Conservation (phyloP, 306 rosid species). For the Datisca glomerata region DNA sequence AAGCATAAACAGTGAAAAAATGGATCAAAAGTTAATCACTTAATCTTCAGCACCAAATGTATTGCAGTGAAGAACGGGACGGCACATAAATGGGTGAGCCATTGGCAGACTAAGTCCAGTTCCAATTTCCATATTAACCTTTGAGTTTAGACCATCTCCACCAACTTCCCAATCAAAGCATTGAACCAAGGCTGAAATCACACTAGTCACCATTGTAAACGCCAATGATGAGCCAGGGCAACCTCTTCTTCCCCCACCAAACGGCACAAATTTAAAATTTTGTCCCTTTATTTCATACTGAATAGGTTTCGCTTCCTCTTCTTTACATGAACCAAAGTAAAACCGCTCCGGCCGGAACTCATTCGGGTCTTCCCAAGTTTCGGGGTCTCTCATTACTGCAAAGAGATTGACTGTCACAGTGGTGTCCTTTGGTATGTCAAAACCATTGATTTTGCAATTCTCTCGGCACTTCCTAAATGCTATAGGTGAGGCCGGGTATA, state of each 20-base stretch:
- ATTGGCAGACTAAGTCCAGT: slow-evolving; percentile 32
- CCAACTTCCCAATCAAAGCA: slow-evolving; percentile 48
- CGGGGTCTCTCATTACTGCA: slow-evolving; percentile 39
- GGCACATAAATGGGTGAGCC: slow-evolving; percentile 15
- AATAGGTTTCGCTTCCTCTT: slow-evolving; percentile 2
- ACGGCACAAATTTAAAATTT: slow-evolving; percentile 27
- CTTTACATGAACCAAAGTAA: slow-evolving; percentile 5
- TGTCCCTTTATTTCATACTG: slow-evolving; percentile 10
- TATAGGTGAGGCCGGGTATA: slow-evolving; percentile 30
- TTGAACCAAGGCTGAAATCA: slow-evolving; percentile 37
- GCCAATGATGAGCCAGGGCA: slow-evolving; percentile 37
- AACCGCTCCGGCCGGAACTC: slow-evolving; percentile 37
- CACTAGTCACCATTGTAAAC: slow-evolving; percentile 16
- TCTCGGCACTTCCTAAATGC: slow-evolving; percentile 24
- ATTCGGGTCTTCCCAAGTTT: slow-evolving; percentile 28
- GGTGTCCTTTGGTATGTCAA: slow-evolving; percentile 26
- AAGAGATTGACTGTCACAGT: slow-evolving; percentile 35
- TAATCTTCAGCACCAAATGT: slow-evolving; percentile 12
- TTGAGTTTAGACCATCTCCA: slow-evolving; percentile 21
- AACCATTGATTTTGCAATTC: slow-evolving; percentile 27
- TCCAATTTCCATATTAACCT: slow-evolving; percentile 31
- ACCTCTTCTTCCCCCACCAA: slow-evolving; percentile 39
- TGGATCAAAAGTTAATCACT: too few relatives aligned
- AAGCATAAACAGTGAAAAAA: too few relatives aligned
- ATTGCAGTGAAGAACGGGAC: slow-evolving; percentile 12